phyloP scores from a whole-genome alignment of 148 eudicot species.

The Vaccinium myrtillus region DNA sequence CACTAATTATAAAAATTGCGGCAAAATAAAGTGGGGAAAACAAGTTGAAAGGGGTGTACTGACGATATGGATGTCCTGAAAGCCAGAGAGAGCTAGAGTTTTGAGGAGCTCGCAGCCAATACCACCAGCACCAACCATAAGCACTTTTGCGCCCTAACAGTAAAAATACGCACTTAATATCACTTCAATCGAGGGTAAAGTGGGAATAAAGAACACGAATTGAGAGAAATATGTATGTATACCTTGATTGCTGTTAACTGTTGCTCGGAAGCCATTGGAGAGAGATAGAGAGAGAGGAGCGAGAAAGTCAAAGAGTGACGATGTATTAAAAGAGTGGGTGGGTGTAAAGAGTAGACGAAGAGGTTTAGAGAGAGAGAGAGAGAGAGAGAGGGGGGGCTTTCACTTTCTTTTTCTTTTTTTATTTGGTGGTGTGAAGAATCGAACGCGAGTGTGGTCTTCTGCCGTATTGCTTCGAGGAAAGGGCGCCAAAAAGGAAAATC shows the following conservation, averaged over 20 bases:
- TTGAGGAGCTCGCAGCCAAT: conserved; percentile 98
- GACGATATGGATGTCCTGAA: conserved; percentile 81
- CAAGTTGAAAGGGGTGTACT: conserved; percentile 19
- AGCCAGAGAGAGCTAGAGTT: conserved; percentile 92
- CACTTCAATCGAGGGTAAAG: conserved; percentile 4
- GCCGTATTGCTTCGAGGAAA: conserved; percentile 16
- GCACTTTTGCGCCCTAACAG: conserved; percentile 73
- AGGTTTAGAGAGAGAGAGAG: not conserved
- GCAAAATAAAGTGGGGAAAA: not conserved
- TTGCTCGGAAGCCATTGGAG: conserved; percentile 56
- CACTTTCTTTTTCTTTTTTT: not conserved
- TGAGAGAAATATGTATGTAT: not conserved
- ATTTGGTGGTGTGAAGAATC: not conserved
- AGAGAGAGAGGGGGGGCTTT: not conserved
- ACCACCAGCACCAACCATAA: conserved; percentile 99
- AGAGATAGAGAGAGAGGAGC: not conserved
- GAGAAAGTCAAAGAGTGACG: conserved; percentile 9
- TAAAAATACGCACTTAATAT: conserved; percentile 2
- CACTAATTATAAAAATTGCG: not conserved
- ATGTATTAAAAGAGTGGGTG: not conserved
- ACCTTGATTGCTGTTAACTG: conserved; percentile 69
- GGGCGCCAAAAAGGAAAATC: conserved; percentile 33
- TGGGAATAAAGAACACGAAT: conserved; percentile 7
- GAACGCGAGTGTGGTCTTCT: not conserved
- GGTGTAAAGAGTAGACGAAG: not conserved